Percentiles rank a stretch among this genome's conserved stretches.
These are phyloP conservation scores for Phyllosticta ampelicida DNA, from an alignment of 2,329 filamentous ascomycete genomes.

Conservation along the genomic window DNA sequence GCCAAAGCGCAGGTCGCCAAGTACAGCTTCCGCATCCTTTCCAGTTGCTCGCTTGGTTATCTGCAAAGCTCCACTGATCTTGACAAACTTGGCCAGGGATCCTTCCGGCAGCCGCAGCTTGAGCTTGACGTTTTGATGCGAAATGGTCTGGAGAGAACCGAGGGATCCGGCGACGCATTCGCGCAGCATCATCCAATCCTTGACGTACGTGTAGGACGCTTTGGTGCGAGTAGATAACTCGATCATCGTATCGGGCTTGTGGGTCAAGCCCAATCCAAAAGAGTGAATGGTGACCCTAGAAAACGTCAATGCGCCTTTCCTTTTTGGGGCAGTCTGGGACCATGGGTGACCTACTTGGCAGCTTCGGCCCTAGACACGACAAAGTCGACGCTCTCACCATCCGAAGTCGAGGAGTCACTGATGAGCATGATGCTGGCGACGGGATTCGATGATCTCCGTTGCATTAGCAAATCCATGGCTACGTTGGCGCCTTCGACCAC, in stretches of 20 bases:
- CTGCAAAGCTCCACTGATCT: slow-evolving; percentile 92
- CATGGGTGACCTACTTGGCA: slow-evolving; percentile 60
- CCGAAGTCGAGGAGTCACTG: slow-evolving; percentile 91
- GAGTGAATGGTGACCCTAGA: slow-evolving; percentile 83
- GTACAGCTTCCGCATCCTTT: slow-evolving; percentile 80
- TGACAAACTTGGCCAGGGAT: slow-evolving; percentile 95
- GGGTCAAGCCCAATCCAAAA: slow-evolving; percentile 89
- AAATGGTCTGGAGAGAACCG: slow-evolving; percentile 81
- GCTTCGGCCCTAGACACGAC: slow-evolving; percentile 94
- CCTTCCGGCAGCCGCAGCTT: slow-evolving; percentile 91
- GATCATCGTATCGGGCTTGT: slow-evolving; percentile 98
- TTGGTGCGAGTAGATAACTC: slow-evolving; percentile 92
- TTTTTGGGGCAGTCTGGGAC: neutral
- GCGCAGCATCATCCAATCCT: slow-evolving; percentile 99
- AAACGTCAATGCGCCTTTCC: slow-evolving; percentile 12
- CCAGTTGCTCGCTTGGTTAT: slow-evolving; percentile 94
- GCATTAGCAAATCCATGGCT: slow-evolving; percentile 97
- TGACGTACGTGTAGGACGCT: slow-evolving; percentile 94
- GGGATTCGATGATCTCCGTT: slow-evolving; percentile 89
- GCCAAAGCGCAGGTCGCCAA: slow-evolving; percentile 88
- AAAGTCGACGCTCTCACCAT: slow-evolving; percentile 92
- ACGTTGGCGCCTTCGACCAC: slow-evolving; percentile 97
- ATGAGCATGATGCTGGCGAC: slow-evolving; percentile 93
- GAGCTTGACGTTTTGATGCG: slow-evolving; percentile 96
- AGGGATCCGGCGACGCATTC: slow-evolving; percentile 92